Conservation (phyloP, 2,329 filamentous ascomycete genomes). For the Epichloe festucae region DNA sequence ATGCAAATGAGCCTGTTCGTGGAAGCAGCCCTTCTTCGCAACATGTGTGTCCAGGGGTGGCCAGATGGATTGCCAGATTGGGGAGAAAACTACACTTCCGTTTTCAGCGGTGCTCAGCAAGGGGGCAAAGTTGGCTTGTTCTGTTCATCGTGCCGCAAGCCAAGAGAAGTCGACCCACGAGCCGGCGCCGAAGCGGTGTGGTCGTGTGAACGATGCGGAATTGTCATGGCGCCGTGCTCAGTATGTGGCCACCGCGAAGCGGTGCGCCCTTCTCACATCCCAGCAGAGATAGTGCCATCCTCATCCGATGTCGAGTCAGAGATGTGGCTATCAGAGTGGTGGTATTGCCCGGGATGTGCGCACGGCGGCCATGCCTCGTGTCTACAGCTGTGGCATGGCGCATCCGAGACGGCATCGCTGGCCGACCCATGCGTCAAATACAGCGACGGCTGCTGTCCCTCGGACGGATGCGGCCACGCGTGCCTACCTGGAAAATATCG, state of each 20-base stretch:
- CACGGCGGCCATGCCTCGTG: slow-evolving; percentile 51
- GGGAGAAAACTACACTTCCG: slow-evolving; percentile 40
- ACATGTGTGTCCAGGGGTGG: slow-evolving; percentile 47
- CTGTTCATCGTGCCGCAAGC: slow-evolving; percentile 43
- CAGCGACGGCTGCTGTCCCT: slow-evolving; percentile 47
- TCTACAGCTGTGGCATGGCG: slow-evolving; percentile 44
- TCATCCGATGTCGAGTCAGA: slow-evolving; percentile 10
- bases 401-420: slow-evolving; percentile 14
- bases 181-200: slow-evolving; percentile 34
- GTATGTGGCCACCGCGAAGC: slow-evolving; percentile 43
- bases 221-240: slow-evolving; percentile 42
- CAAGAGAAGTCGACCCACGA: slow-evolving; percentile 38
- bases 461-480: slow-evolving; percentile 52
- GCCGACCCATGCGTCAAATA: slow-evolving; percentile 15
- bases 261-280: slow-evolving; percentile 24
- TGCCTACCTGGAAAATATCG: slow-evolving; percentile 46
- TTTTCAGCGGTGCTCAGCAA: slow-evolving; percentile 42
- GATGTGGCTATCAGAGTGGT: slow-evolving; percentile 36
- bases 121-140: slow-evolving; percentile 39
- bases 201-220: slow-evolving; percentile 43
- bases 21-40: slow-evolving; percentile 47
- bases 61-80: slow-evolving; percentile 36
- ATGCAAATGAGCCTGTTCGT: slow-evolving; percentile 46
- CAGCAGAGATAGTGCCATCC: slow-evolving; percentile 17
- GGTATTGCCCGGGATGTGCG: slow-evolving; percentile 48